Evolutionary conservation across 257 asterid genomes (phyloP).

Genomic region (Ajuga chamaepitys): DNA sequence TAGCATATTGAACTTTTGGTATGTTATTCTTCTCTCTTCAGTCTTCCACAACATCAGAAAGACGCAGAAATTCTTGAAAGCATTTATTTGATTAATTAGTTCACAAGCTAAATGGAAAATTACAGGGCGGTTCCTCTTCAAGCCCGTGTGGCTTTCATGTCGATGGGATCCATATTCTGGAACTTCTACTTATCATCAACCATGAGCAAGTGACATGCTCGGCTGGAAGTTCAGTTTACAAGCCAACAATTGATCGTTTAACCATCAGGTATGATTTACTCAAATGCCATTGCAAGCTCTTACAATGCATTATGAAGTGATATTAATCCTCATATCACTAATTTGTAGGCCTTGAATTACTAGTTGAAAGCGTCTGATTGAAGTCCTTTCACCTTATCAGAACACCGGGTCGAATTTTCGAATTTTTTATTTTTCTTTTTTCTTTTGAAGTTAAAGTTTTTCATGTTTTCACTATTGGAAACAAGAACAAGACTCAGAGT

Average conservation of each 20-base stretch:
- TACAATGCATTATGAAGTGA: neutral
- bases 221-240: neutral
- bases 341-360: conserved; percentile 1
- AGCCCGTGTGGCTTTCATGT: conserved; percentile 95
- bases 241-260: neutral
- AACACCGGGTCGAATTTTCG: neutral
- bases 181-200: conserved; percentile 74
- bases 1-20: conserved; percentile 88
- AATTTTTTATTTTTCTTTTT: neutral
- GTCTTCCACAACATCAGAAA: neutral
- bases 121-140: conserved; percentile 86
- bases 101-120: neutral
- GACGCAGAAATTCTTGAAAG: neutral
- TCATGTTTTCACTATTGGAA: neutral
- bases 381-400: neutral
- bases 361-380: neutral
- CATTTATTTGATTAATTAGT: neutral
- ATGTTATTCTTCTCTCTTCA: conserved; percentile 21
- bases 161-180: conserved; percentile 90
- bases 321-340: neutral
- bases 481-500: neutral
- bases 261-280: conserved; percentile 16
- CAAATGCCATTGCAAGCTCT: neutral
- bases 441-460: neutral
- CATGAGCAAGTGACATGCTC: conserved; percentile 54